Percentiles rank a stretch among this genome's conserved stretches.
phyloP scores from a whole-genome alignment of 2,329 filamentous ascomycete species.

The Aspergillus floridensis region DNA sequence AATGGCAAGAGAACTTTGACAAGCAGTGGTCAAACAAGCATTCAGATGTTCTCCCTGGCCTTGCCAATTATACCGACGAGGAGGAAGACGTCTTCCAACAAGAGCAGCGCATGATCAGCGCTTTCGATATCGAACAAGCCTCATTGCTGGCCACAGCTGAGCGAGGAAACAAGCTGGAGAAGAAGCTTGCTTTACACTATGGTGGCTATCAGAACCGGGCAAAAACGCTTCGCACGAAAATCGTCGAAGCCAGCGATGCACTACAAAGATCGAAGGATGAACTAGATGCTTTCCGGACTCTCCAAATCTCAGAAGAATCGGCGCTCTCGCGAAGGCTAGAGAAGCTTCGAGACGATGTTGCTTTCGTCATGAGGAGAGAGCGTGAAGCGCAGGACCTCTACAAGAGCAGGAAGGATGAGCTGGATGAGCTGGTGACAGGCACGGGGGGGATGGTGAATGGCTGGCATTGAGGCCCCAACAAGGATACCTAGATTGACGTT shows the following conservation, averaged over 20 bases:
- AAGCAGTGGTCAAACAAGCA: slow-evolving; percentile 52
- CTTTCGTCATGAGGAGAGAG: slow-evolving; percentile 75
- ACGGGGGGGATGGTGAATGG: slow-evolving; percentile 36
- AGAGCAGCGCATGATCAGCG: slow-evolving; percentile 60
- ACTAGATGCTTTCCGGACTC: slow-evolving; percentile 69
- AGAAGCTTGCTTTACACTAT: slow-evolving; percentile 82
- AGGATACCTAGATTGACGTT: slow-evolving; percentile 4
- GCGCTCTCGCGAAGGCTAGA: slow-evolving; percentile 71
- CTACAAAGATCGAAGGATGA: slow-evolving; percentile 71
- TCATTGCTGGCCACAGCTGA: slow-evolving; percentile 72
- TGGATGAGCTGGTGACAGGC: slow-evolving; percentile 56
- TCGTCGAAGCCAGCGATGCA: slow-evolving; percentile 69
- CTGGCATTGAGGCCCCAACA: slow-evolving; percentile 31
- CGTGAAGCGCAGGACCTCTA: slow-evolving; percentile 89
- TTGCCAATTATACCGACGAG: slow-evolving; percentile 76
- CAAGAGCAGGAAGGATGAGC: slow-evolving; percentile 70
- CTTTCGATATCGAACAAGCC: slow-evolving; percentile 74
- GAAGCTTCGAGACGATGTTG: slow-evolving; percentile 76
- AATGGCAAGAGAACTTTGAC: slow-evolving; percentile 50
- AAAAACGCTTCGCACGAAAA: slow-evolving; percentile 76
- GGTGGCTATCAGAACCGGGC: slow-evolving; percentile 88
- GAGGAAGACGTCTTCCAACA: slow-evolving; percentile 63
- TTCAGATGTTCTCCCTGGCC: slow-evolving; percentile 62
- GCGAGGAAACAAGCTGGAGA: slow-evolving; percentile 82
- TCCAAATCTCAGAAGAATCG: slow-evolving; percentile 76